Conservation (phyloP, 805 yeast species). For the Myxozyma neglecta region DNA sequence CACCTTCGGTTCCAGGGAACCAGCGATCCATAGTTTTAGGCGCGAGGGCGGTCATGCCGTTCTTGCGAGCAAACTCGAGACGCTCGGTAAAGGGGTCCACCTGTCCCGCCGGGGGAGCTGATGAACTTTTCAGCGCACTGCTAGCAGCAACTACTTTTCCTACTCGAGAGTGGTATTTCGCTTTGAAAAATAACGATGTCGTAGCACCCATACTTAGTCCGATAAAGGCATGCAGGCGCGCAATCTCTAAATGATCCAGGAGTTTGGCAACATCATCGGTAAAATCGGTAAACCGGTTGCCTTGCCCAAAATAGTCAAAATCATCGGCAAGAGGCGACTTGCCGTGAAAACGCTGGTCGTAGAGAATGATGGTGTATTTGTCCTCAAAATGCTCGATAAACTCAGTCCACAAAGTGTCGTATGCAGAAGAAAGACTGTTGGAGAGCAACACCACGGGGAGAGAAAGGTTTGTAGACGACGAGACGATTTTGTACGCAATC, state of each 20-base stretch:
- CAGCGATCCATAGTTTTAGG: conserved; percentile 22
- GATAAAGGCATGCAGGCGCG: conserved; percentile 20
- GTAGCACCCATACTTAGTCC: conserved; percentile 32
- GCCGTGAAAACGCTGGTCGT: conserved; percentile 32
- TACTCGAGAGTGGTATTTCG: conserved; percentile 15
- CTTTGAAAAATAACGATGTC: conserved; percentile 20
- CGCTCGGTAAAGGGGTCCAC: conserved; percentile 22
- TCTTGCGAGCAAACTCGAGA: conserved; percentile 14
- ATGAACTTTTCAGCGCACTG: conserved; percentile 9
- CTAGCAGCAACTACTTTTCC: conserved; percentile 27
- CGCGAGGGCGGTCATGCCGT: conserved; percentile 28
- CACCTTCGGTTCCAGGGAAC: conserved; percentile 26
- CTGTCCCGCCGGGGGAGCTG: conserved; percentile 7
- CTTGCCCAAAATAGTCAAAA: conserved; percentile 25
- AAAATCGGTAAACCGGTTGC: conserved; percentile 15
- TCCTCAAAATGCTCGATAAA: conserved; percentile 22
- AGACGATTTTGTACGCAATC: conserved; percentile 14
- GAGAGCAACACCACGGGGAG: conserved; percentile 27
- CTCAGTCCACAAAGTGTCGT: conserved; percentile 22
- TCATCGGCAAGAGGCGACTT: conserved; percentile 22
- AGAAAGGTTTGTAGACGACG: not conserved
- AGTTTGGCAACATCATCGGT: conserved; percentile 26
- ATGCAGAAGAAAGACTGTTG: conserved; percentile 15
- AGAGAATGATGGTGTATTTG: conserved; percentile 21
- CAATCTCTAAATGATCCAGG: conserved; percentile 25